Base-by-base conservation (phyloP, 768 basidiomycete species). In the Podaxis pistillaris region DNA sequence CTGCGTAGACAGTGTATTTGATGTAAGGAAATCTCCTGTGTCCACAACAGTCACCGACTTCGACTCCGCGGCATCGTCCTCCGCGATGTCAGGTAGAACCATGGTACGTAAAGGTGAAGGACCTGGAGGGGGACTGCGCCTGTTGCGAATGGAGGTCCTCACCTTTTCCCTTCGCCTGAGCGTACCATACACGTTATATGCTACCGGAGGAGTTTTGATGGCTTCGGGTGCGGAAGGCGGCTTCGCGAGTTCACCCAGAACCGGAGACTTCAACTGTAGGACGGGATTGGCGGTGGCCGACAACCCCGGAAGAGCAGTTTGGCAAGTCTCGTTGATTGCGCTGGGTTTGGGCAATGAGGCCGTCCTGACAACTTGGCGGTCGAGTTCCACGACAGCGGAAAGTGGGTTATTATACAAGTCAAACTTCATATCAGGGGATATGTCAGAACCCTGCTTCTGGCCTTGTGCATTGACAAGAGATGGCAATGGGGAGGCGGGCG, bases 81-180 rank as follows among this genome's bases (percentile, higher is more conserved):
- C 66, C 7, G 69, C 67, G 26, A 61, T 61, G 33, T 77, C 78
- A 11, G 78, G 78, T 33, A 80, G 69, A 28, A 78, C 77, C 77
- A 80, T 78, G 53, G 71, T 70, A 44, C 81, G 76, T 44, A 83
- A 67, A 50, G 81, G 81, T 15, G 82, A 83, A n/a, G 80, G 81
- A 1, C 79, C 77, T 22, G 79, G 62, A 8, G 73, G 67, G 13
- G 80, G 79, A 65, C 78, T 81, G 51, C 71, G 74, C 36, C 71
- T 73, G 46, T 63, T 59, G 33, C 77, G 71, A 28, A 71, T 36
- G 26, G 70, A 69, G 19, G 68, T 59, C 44, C 36, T 61, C 59
- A 44, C 2, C 19, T 44, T 61, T 19, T 61, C 52, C 26, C 30
- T 61, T 12, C 60, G 60, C 22, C 17, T 62, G 13, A 62, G 33